phyloP scores from a whole-genome alignment of 257 asterid species.

The Knoxia roxburghii region DNA sequence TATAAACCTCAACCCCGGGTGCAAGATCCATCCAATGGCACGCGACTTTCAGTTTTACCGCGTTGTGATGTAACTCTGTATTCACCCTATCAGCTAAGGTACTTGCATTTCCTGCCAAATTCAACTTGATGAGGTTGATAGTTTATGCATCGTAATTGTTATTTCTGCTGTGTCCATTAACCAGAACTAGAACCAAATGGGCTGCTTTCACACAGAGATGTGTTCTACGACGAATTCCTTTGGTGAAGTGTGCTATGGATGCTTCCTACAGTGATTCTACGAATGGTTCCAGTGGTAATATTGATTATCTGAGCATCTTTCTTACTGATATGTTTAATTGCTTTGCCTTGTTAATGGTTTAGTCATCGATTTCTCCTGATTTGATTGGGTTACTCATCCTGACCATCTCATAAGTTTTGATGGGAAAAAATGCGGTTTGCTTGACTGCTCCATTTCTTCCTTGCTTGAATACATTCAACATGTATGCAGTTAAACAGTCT shows the following conservation, averaged over 20 bases:
- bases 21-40: slow-evolving; percentile 30
- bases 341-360: not conserved
- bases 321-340: not conserved
- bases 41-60: slow-evolving; percentile 30
- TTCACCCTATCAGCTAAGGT: slow-evolving; percentile 38
- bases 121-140: not conserved
- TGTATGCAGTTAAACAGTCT: not conserved
- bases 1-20: slow-evolving; percentile 42
- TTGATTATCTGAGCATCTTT: not conserved
- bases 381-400: not conserved
- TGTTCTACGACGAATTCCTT: slow-evolving; percentile 25
- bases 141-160: slow-evolving; percentile 16
- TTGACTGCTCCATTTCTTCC: not conserved
- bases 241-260: slow-evolving; percentile 70
- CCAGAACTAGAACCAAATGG: slow-evolving; percentile 34
- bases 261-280: slow-evolving; percentile 68
- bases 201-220: slow-evolving; percentile 36
- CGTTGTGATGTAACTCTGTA: slow-evolving; percentile 28
- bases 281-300: slow-evolving; percentile 60
- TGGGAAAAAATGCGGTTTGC: not conserved
- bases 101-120: not conserved
- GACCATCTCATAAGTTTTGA: not conserved
- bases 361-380: slow-evolving; percentile 2
- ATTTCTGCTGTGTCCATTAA: slow-evolving; percentile 16
- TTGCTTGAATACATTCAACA: not conserved